Conservation (phyloP, 1,284 basidiomycete species). For the Rhodotorula sp. region DNA sequence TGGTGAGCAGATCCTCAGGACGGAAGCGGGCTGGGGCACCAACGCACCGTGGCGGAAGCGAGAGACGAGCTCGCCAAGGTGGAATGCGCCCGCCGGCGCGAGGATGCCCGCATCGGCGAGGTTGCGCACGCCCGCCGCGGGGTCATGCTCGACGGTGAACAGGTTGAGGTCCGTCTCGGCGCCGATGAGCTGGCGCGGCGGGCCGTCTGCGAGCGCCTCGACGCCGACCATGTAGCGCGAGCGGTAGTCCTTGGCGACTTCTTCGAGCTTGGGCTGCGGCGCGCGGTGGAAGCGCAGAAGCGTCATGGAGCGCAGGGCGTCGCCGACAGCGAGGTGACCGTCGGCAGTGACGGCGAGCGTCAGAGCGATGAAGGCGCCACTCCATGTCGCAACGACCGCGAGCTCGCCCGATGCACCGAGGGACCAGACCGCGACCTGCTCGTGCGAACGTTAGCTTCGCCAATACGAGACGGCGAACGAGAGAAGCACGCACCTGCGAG, state of each 20-base stretch:
- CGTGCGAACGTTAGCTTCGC: not conserved
- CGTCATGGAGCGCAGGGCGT: slow-evolving; percentile 79
- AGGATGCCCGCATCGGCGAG: slow-evolving; percentile 42
- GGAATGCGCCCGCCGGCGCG: slow-evolving; percentile 51
- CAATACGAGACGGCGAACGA: not conserved
- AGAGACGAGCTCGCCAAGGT: slow-evolving; percentile 54
- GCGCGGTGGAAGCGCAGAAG: slow-evolving; percentile 59
- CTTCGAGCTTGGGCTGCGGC: slow-evolving; percentile 55
- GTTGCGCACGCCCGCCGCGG: slow-evolving; percentile 15
- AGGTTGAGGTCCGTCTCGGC: slow-evolving; percentile 71
- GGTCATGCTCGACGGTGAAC: slow-evolving; percentile 58
- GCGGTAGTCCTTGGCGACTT: slow-evolving; percentile 72
- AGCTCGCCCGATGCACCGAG: slow-evolving; percentile 12
- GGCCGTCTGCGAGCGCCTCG: slow-evolving; percentile 58
- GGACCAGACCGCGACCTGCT: slow-evolving; percentile 1
- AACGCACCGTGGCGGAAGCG: slow-evolving; percentile 50
- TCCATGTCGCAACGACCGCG: slow-evolving; percentile 38
- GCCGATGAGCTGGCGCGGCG: slow-evolving; percentile 25
- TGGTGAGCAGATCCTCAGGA: too few species aligned
- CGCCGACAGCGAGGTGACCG: slow-evolving; percentile 66
- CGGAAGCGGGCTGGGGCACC: too few species aligned
- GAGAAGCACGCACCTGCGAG: slow-evolving; percentile 33
- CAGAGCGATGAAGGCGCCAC: slow-evolving; percentile 45
- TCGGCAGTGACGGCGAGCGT: slow-evolving; percentile 58
- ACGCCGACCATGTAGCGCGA: slow-evolving; percentile 70